Conservation (phyloP, 2,329 filamentous ascomycete species). For the Chalaropsis ovoidea region DNA sequence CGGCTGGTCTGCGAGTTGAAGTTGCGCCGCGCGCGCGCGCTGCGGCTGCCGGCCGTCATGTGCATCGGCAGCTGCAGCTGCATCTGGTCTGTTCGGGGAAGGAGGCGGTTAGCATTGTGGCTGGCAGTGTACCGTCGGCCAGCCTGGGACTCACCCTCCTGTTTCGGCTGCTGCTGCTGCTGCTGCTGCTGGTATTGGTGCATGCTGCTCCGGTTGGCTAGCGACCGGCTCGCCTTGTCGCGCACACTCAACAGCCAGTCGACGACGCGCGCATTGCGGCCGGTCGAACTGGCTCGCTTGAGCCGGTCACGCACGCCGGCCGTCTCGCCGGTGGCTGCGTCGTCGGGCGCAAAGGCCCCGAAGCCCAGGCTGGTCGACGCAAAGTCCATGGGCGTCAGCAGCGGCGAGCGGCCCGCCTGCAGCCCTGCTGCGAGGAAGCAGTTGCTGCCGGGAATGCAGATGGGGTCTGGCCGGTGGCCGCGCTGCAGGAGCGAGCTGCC, state of each 20-base stretch:
- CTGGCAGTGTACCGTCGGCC: background rate
- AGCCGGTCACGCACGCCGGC: background rate
- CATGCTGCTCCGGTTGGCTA: constrained; percentile 3
- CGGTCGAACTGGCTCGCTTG: constrained; percentile 4
- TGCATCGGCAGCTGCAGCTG: background rate
- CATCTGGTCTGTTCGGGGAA: background rate
- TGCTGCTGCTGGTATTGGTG: background rate
- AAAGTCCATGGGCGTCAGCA: background rate
- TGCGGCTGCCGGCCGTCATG: background rate
- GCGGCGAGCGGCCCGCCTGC: background rate
- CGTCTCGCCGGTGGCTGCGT: background rate
- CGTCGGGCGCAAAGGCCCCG: background rate
- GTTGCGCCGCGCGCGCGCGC: background rate
- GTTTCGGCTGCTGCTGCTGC: background rate
- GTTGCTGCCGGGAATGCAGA: constrained; percentile 2
- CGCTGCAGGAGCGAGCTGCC: background rate
- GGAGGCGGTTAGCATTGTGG: background rate
- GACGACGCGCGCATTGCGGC: constrained; percentile 12
- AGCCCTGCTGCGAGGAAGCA: background rate
- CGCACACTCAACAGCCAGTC: constrained; percentile 17
- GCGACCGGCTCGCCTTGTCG: constrained; percentile 10
- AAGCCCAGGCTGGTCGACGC: background rate
- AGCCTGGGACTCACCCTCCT: background rate
- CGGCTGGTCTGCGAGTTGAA: constrained; percentile 15
- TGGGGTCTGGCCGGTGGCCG: constrained; percentile 7